Evolutionary conservation across 2,329 filamentous ascomycete genomes (phyloP).

Genomic region (Ceratocystis papillata): DNA sequence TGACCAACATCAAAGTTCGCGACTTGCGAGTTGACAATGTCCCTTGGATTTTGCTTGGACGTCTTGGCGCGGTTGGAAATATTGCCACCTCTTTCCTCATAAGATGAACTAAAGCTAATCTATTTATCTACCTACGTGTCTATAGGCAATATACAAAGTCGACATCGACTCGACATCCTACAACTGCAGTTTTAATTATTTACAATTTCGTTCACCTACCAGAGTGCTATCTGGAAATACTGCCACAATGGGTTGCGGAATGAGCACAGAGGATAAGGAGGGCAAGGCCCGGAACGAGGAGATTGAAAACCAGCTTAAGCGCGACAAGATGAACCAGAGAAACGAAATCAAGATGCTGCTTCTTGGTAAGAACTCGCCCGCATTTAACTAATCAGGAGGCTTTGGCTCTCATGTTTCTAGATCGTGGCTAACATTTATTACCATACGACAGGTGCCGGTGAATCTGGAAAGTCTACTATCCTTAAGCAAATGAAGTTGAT

Average conservation of each 20-base stretch:
- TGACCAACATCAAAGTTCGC: not conserved
- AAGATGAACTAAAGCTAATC: not conserved
- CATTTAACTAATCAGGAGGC: not conserved
- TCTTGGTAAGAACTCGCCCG: conserved; percentile 52
- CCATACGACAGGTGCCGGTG: conserved; percentile 65
- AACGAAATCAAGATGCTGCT: conserved; percentile 99
- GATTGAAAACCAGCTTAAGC: conserved; percentile 98
- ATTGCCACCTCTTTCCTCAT: conserved; percentile 1
- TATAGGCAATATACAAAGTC: not conserved
- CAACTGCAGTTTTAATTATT: not conserved
- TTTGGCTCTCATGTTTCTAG: not conserved
- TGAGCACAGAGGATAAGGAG: conserved; percentile 99
- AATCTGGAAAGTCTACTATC: conserved; percentile 85
- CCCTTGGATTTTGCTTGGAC: conserved; percentile 5
- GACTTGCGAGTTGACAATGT: not conserved
- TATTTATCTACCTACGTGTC: not conserved
- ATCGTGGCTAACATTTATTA: not conserved
- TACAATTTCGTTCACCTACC: not conserved
- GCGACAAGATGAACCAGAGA: conserved; percentile 95
- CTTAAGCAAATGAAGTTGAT: conserved; percentile 99
- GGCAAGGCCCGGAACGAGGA: conserved; percentile 99
- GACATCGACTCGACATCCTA: not conserved
- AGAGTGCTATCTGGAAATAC: conserved; percentile 14
- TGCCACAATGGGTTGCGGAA: conserved; percentile 91
- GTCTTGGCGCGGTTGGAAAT: conserved; percentile 1